Conservation (phyloP, 805 yeast species). For the Yamadazyma endophytica region DNA sequence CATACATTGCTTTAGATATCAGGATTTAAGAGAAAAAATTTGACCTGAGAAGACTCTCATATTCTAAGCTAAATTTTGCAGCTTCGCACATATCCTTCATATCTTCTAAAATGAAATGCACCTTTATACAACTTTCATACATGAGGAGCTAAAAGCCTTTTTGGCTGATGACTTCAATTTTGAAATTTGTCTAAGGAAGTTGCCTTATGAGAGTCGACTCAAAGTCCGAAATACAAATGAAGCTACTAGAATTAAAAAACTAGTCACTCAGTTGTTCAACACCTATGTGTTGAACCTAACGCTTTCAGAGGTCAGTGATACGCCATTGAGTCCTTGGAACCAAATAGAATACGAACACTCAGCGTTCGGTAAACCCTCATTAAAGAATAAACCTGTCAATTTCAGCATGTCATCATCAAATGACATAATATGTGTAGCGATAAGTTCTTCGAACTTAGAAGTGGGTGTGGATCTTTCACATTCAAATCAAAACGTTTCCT, state of each 20-base stretch:
- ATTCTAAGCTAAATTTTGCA: too few relatives aligned
- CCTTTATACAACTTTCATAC: conserved; percentile 13
- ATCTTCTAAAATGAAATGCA: background rate
- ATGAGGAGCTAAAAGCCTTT: conserved; percentile 10
- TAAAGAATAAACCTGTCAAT: conserved; percentile 20
- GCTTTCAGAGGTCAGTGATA: conserved; percentile 4
- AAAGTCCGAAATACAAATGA: conserved; percentile 37
- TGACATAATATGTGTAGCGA: conserved; percentile 42
- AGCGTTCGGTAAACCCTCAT: conserved; percentile 55
- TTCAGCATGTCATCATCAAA: conserved; percentile 64
- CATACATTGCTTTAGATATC: too few relatives aligned
- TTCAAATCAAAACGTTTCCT: conserved; percentile 22
- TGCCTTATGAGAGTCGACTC: conserved; percentile 37
- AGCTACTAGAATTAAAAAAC: conserved; percentile 26
- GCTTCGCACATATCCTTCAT: too few relatives aligned
- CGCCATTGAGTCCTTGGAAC: conserved; percentile 15
- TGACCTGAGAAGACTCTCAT: too few relatives aligned
- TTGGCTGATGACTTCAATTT: conserved; percentile 38
- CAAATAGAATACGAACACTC: conserved; percentile 26
- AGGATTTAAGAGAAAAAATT: too few relatives aligned
- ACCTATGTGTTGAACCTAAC: conserved; percentile 35
- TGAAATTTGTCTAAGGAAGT: conserved; percentile 45
- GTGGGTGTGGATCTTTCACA: conserved; percentile 37
- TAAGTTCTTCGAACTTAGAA: too few relatives aligned
- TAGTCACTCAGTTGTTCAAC: conserved; percentile 46